Conservation (phyloP, 164 flowering plant species). For the Macadamia integrifolia region DNA sequence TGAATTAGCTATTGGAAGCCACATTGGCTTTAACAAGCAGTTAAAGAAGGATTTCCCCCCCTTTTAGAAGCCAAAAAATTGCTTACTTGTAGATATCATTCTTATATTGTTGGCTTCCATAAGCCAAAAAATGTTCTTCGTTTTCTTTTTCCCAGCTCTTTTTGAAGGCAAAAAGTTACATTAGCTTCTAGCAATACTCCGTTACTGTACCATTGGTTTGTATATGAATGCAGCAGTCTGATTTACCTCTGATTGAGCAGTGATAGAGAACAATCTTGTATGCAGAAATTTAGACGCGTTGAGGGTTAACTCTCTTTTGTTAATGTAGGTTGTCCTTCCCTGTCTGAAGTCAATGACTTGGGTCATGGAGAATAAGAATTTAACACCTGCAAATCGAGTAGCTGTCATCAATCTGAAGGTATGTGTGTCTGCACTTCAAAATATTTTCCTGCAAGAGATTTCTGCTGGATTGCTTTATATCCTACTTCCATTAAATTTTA, state of each 20-base stretch:
- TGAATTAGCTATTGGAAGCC: neutral
- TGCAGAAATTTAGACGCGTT: neutral
- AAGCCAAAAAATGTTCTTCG: too few species aligned
- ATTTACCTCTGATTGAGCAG: too few species aligned
- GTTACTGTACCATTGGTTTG: too few species aligned
- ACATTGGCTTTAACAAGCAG: too few species aligned
- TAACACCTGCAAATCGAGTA: slow-evolving; percentile 48
- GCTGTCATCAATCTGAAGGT: slow-evolving; percentile 80
- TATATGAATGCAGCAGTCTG: too few species aligned
- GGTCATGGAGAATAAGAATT: slow-evolving; percentile 71
- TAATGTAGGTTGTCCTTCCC: slow-evolving; percentile 50
- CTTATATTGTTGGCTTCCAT: too few species aligned
- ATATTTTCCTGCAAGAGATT: neutral
- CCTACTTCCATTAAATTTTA: neutral
- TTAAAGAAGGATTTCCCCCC: too few species aligned
- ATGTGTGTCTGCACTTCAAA: neutral
- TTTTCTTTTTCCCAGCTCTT: neutral
- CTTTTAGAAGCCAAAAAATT: too few species aligned
- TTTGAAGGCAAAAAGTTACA: too few species aligned
- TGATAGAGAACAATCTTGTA: too few species aligned
- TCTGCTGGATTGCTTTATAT: neutral
- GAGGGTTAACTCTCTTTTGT: neutral
- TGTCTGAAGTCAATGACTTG: slow-evolving; percentile 93
- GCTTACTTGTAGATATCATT: too few species aligned
- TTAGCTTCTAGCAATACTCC: too few species aligned